Evolutionary conservation across 164 flowering plant genomes (phyloP).

Genomic region (Umbilicus rupestris): DNA sequence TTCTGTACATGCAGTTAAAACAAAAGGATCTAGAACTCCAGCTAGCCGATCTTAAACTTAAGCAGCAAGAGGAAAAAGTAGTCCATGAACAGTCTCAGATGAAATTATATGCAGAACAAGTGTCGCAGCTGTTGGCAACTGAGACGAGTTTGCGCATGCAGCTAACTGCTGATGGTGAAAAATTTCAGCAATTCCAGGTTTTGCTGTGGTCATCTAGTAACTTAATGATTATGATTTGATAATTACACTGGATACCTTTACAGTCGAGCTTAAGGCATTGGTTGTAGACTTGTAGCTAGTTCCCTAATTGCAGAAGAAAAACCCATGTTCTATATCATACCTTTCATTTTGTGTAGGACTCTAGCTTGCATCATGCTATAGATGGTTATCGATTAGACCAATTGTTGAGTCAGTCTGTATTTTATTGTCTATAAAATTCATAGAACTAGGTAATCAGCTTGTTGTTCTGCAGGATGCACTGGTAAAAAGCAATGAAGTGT

Average conservation of each 20-base stretch:
- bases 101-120: constrained; percentile 84
- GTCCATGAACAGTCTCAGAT: constrained; percentile 76
- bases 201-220: constrained; percentile 9
- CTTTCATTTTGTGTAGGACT: too few species aligned
- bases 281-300: too few species aligned
- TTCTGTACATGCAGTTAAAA: constrained; percentile 54
- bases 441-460: background rate
- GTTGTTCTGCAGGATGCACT: constrained; percentile 69
- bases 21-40: constrained; percentile 82
- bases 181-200: constrained; percentile 93
- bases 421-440: background rate
- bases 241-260: too few species aligned
- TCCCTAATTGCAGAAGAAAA: too few species aligned
- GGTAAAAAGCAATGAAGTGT: constrained; percentile 82
- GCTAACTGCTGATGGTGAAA: constrained; percentile 86
- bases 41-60: constrained; percentile 74
- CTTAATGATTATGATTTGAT: background rate
- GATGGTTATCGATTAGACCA: background rate
- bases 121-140: constrained; percentile 67
- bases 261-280: too few species aligned
- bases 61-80: constrained; percentile 76
- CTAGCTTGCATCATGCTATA: too few species aligned
- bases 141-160: constrained; percentile 83
- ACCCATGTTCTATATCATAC: too few species aligned
- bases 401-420: background rate